Conservation (phyloP, 2,329 filamentous ascomycete genomes). For the Hypoxylon sp. region DNA sequence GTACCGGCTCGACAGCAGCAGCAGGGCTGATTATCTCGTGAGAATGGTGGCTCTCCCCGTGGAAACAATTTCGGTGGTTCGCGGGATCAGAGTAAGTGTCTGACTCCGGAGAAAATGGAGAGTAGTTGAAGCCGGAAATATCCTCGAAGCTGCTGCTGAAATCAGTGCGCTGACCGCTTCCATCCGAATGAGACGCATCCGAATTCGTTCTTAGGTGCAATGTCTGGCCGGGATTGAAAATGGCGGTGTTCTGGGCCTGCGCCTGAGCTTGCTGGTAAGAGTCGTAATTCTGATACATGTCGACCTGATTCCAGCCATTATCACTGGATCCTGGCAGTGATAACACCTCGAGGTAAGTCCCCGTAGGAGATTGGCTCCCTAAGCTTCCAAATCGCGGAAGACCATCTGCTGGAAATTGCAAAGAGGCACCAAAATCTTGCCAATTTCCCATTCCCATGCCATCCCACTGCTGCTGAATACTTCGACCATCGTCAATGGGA, state of each 20-base stretch:
- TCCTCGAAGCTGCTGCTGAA: constrained; percentile 86
- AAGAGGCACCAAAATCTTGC: constrained; percentile 82
- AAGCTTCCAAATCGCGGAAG: constrained; percentile 61
- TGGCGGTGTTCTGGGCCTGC: constrained; percentile 70
- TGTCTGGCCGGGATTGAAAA: constrained; percentile 93
- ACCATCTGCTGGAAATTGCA: constrained; percentile 59
- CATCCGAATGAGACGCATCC: constrained; percentile 83
- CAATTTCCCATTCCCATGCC: constrained; percentile 76
- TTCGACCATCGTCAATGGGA: constrained; percentile 69
- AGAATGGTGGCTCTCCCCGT: constrained; percentile 66
- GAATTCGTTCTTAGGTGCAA: constrained; percentile 89
- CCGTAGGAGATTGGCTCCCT: constrained; percentile 77
- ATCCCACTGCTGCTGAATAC: constrained; percentile 69
- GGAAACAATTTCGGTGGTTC: constrained; percentile 72
- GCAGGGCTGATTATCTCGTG: constrained; percentile 75
- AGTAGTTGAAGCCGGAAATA: constrained; percentile 75
- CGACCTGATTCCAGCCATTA: constrained; percentile 87
- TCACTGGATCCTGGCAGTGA: constrained; percentile 88
- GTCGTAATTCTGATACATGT: constrained; percentile 80
- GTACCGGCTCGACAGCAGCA: constrained; percentile 75
- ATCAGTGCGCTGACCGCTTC: constrained; percentile 71
- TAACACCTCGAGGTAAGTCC: constrained; percentile 86
- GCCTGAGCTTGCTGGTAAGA: constrained; percentile 68
- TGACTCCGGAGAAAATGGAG: constrained; percentile 85
- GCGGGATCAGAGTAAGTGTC: constrained; percentile 77